These are phyloP conservation scores for Kwoniella newhampshirensis DNA, from an alignment of 768 basidiomycete species.

Conservation along the genomic window DNA sequence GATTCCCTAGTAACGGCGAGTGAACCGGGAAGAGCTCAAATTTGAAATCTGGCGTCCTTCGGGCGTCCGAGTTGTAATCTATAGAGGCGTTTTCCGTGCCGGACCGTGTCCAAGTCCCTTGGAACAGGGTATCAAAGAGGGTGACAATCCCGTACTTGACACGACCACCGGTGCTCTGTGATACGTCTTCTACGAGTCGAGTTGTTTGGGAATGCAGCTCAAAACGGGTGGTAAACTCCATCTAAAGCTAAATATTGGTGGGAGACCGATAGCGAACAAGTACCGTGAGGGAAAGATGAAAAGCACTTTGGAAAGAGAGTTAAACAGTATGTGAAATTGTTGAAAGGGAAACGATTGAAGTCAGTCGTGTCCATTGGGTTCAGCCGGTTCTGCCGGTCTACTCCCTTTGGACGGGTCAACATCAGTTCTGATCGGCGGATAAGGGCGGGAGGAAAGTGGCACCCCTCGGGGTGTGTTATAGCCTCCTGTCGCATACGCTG, in stretches of 20 bases:
- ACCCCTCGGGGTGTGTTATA: slow-evolving; percentile 67
- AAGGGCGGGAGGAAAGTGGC: slow-evolving; percentile 66
- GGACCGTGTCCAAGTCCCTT: slow-evolving; percentile 75
- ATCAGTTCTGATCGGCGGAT: slow-evolving; percentile 65
- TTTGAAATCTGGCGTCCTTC: slow-evolving; percentile 70
- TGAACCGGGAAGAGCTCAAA: slow-evolving; percentile 82
- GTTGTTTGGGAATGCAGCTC: slow-evolving; percentile 85
- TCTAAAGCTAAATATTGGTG: slow-evolving; percentile 80
- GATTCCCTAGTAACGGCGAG: slow-evolving; percentile 85
- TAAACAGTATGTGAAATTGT: slow-evolving; percentile 78
- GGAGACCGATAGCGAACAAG: slow-evolving; percentile 82
- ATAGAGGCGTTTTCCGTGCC: slow-evolving; percentile 71
- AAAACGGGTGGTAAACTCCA: slow-evolving; percentile 79
- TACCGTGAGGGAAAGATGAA: slow-evolving; percentile 80
- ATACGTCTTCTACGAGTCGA: slow-evolving; percentile 75
- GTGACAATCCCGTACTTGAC: slow-evolving; percentile 60
- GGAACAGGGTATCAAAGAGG: slow-evolving; percentile 68
- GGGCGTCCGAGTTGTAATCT: slow-evolving; percentile 73
- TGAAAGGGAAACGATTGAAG: slow-evolving; percentile 75
- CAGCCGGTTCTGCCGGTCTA: slow-evolving; percentile 63
- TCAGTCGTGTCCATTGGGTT: slow-evolving; percentile 64
- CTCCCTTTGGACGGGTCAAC: slow-evolving; percentile 65
- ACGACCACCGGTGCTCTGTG: slow-evolving; percentile 66
- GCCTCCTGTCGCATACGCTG: slow-evolving; percentile 61
- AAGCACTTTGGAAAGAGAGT: slow-evolving; percentile 79